A percentile compares a stretch with the other conserved stretches of the same genome.
These are phyloP conservation scores for Xerocomellus dryophilus DNA, from an alignment of 768 basidiomycete species.

Conservation along the genomic window DNA sequence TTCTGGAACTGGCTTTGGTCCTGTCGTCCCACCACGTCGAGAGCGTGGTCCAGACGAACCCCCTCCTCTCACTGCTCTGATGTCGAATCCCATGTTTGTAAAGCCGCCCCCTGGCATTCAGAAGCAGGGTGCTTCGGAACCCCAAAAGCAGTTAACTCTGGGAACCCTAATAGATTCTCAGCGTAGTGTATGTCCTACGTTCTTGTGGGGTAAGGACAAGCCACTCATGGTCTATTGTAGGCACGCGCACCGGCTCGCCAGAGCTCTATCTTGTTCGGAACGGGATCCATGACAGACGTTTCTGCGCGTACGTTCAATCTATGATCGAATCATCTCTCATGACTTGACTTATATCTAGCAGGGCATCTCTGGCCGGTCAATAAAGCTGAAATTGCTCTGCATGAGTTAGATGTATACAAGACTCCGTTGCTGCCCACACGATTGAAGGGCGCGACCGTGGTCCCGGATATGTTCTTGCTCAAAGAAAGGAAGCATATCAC, in stretches of 20 bases:
- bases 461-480: constrained; percentile 65
- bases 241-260: constrained; percentile 50
- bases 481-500: constrained; percentile 41
- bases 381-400: constrained; percentile 63
- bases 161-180: constrained; percentile 58
- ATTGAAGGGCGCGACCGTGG: constrained; percentile 37
- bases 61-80: constrained; percentile 59
- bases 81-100: constrained; percentile 67
- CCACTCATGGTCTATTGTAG: constrained; percentile 30
- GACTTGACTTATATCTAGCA: constrained; percentile 21
- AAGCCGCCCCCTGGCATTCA: constrained; percentile 47
- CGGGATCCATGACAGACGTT: constrained; percentile 34
- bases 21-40: constrained; percentile 36
- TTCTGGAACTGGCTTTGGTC: constrained; percentile 40
- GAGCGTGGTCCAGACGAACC: constrained; percentile 63
- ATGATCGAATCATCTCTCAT: constrained; percentile 2
- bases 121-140: constrained; percentile 20
- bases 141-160: constrained; percentile 44
- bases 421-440: constrained; percentile 74
- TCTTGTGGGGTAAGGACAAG: neutral
- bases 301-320: constrained; percentile 30
- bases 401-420: constrained; percentile 74
- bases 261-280: constrained; percentile 49
- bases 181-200: constrained; percentile 45
- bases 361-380: constrained; percentile 37